Evolutionary conservation across 495 filamentous ascomycete species (phyloP).

Genomic region (Daldinia childiae): DNA sequence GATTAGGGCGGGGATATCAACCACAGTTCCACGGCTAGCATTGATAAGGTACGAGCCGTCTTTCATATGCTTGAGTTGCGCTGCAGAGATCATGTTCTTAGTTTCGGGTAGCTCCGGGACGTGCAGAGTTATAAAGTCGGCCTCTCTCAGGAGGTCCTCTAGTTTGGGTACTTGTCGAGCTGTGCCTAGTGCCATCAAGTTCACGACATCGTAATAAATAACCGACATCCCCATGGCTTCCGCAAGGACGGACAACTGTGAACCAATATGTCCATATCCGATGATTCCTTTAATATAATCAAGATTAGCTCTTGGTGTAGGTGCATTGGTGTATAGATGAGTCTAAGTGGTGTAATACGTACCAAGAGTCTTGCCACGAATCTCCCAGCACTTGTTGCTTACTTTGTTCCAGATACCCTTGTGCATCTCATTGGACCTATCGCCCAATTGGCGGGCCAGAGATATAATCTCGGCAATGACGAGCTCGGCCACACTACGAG

Average conservation of each 20-base stretch:
- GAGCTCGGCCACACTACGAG: conserved; percentile 93
- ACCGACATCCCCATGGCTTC: conserved; percentile 98
- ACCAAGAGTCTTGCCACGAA: conserved; percentile 96
- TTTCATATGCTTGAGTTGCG: conserved; percentile 89
- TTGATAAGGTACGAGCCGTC: conserved; percentile 94
- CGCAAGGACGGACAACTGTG: conserved; percentile 93
- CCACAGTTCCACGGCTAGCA: conserved; percentile 89
- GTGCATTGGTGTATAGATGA: conserved; percentile 2
- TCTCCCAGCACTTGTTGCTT: conserved; percentile 94
- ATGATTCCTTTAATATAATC: conserved; percentile 71
- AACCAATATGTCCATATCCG: conserved; percentile 97
- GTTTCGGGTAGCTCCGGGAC: conserved; percentile 95
- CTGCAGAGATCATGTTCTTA: conserved; percentile 81
- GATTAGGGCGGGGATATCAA: conserved; percentile 93
- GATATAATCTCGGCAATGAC: conserved; percentile 93
- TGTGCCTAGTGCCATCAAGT: conserved; percentile 91
- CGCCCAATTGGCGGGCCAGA: conserved; percentile 89
- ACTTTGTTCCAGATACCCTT: conserved; percentile 98
- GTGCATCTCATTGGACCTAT: conserved; percentile 95
- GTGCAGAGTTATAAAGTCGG: conserved; percentile 94
- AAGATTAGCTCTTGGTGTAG: conserved; percentile 26
- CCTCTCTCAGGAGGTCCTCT: conserved; percentile 73
- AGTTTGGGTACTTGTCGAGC: conserved; percentile 83
- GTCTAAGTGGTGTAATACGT: conserved; percentile 33
- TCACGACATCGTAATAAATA: conserved; percentile 93